Percentiles rank a stretch among this genome's conserved stretches.
These are phyloP conservation scores for Pleurotus cornucopiae DNA, from an alignment of 768 basidiomycete species.

Conservation along the genomic window DNA sequence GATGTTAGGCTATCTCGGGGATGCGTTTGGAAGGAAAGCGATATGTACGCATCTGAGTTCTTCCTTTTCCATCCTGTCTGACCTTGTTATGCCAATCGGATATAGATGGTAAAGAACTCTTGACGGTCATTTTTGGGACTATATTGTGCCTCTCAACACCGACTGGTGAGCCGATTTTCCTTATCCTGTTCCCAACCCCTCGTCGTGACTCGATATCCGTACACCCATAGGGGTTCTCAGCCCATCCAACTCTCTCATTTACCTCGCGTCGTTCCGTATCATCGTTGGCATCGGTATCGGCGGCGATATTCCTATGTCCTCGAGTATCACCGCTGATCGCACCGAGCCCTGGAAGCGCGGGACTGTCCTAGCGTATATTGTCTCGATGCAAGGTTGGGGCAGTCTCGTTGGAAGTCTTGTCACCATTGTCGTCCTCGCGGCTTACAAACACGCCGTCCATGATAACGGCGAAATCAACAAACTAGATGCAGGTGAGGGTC, in stretches of 20 bases:
- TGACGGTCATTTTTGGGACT: conserved; percentile 76
- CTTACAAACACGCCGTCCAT: conserved; percentile 63
- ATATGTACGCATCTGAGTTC: conserved; percentile 38
- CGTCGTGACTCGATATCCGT: too few relatives aligned
- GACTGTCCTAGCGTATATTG: conserved; percentile 69
- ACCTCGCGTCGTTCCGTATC: conserved; percentile 63
- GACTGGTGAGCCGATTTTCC: conserved; percentile 37
- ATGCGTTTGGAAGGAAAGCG: conserved; percentile 64
- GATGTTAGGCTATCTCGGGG: conserved; percentile 53
- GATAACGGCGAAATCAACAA: conserved; percentile 52
- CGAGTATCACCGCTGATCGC: conserved; percentile 63
- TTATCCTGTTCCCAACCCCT: not conserved
- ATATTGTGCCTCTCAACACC: conserved; percentile 66
- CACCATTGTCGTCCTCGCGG: conserved; percentile 58
- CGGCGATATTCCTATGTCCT: conserved; percentile 77
- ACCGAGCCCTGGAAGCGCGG: conserved; percentile 63
- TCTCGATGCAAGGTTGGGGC: conserved; percentile 78
- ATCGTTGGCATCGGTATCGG: conserved; percentile 76
- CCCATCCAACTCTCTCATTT: conserved; percentile 53
- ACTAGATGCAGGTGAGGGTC: conserved; percentile 59
- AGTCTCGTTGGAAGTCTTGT: conserved; percentile 57
- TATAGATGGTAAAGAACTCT: conserved; percentile 71
- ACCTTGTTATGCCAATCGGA: not conserved
- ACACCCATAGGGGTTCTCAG: conserved; percentile 25
- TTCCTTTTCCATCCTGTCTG: too few relatives aligned